Evolutionary conservation across 2,329 filamentous ascomycete genomes (phyloP), one percentile per base, ranked within the genome.

Genomic region (Hypoxylon sp.): DNA sequence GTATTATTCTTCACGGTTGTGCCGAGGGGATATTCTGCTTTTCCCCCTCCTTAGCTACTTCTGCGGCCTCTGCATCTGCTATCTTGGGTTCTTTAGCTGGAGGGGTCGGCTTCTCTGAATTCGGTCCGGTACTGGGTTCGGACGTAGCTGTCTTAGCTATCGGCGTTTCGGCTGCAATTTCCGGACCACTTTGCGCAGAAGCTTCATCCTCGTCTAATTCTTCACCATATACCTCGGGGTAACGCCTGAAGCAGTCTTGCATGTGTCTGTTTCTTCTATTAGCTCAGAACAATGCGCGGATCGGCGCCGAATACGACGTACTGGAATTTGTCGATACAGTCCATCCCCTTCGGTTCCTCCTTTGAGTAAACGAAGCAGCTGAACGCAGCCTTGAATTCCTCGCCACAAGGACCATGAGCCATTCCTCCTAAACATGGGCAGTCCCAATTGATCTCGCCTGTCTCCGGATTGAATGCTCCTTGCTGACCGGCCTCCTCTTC

Each of bases 381-480:
- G 76, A 99, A 99, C 0, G 96, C 96, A 23, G 90, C 90, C 84
- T 91, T 94, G 87, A 99, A 99, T 77, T 98, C 90, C 79, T 97
- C 93, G 51, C 96, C 96, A 79, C 96, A 99, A 59, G 96, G 96
- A 0, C 96, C 96, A 77, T 97, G 83, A 6, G 96, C 96, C 96
- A 99, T 99, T 58, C 96, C 96, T 52, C 96, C 96, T 34, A 99
- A 84, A 80, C 96, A 99, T 14, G 96, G 96, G 81, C 96, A 99
- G 79, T 98, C 96, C 96, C 96, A 99, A 86, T 99, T 99, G 82
- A 99, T 99, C 86, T 99, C 96, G 74, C 96, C 96, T 9, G 96
- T 99, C 84, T 98, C 96, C 2, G 94, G 94, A 81, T 99, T 97
- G 84, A 98, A 99, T 0, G 96, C 96, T 61, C 93, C 96, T 81